These are phyloP conservation scores for Penicillium sp. DNA, from an alignment of 2,329 filamentous ascomycete genomes.

Conservation along the genomic window DNA sequence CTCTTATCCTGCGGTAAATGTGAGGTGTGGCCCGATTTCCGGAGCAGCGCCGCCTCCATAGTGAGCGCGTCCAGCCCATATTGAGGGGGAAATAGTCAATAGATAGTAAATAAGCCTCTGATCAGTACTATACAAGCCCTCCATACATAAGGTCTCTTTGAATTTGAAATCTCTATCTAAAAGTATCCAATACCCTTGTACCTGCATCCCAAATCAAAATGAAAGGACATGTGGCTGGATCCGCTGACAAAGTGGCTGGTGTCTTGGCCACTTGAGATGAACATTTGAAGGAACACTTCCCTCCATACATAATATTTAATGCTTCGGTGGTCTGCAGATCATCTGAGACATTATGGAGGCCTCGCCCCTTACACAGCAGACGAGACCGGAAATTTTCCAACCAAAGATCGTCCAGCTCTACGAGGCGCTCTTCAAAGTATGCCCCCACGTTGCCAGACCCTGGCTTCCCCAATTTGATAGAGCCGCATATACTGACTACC, in stretches of 20 bases:
- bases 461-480: background rate
- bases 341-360: conserved; percentile 65
- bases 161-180: background rate
- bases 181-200: background rate
- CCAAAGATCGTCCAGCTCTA: conserved; percentile 94
- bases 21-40: conserved; percentile 6
- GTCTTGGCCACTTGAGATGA: conserved; percentile 14
- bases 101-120: background rate
- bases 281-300: conserved; percentile 1
- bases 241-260: conserved; percentile 31
- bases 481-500: conserved; percentile 24
- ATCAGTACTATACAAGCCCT: background rate
- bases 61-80: background rate
- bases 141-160: background rate
- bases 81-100: background rate
- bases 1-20: background rate
- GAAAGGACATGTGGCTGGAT: conserved; percentile 30
- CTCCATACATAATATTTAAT: conserved; percentile 14
- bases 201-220: background rate
- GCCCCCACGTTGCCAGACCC: conserved; percentile 11
- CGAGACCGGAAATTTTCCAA: conserved; percentile 84
- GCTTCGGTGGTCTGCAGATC: conserved; percentile 21
- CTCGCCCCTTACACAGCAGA: conserved; percentile 91
- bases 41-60: conserved; percentile 2
- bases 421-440: conserved; percentile 70